These are phyloP conservation scores for Lithocarpus polystachyus DNA, from an alignment of 306 rosid genomes.

Conservation along the genomic window DNA sequence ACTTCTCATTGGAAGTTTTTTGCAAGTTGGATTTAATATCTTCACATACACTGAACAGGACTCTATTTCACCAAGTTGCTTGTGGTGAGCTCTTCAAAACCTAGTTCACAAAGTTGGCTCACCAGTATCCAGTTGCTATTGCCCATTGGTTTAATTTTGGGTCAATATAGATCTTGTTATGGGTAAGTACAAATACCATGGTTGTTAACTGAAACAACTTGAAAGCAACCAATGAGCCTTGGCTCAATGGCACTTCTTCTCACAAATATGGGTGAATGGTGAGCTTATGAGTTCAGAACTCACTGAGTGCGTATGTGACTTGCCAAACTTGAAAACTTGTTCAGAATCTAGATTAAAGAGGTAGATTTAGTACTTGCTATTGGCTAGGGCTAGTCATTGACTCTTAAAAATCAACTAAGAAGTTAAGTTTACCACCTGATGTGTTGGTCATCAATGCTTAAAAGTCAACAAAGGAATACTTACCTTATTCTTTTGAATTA, in stretches of 20 bases:
- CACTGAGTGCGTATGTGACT: too few relatives aligned
- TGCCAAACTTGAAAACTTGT: too few relatives aligned
- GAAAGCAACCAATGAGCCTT: too few relatives aligned
- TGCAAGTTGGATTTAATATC: neutral
- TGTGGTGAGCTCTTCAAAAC: neutral
- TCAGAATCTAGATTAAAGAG: neutral
- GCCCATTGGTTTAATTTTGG: neutral
- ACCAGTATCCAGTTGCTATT: neutral
- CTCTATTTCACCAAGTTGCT: neutral
- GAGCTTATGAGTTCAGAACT: too few relatives aligned
- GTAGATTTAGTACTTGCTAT: neutral
- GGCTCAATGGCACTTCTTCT: too few relatives aligned
- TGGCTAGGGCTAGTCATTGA: neutral
- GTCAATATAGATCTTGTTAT: too few relatives aligned
- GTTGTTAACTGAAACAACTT: too few relatives aligned
- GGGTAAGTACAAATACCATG: neutral
- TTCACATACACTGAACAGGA: neutral
- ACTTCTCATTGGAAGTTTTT: neutral
- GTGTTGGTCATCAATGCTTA: neutral
- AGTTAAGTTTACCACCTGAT: neutral
- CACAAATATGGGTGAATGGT: too few relatives aligned
- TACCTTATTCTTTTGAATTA: neutral
- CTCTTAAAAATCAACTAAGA: neutral
- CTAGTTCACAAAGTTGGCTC: neutral
- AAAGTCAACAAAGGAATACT: neutral